Percentiles rank a stretch among this genome's conserved stretches.
These are phyloP conservation scores for Calocybe gambosa DNA, from an alignment of 1,284 basidiomycete genomes.

Conservation along the genomic window DNA sequence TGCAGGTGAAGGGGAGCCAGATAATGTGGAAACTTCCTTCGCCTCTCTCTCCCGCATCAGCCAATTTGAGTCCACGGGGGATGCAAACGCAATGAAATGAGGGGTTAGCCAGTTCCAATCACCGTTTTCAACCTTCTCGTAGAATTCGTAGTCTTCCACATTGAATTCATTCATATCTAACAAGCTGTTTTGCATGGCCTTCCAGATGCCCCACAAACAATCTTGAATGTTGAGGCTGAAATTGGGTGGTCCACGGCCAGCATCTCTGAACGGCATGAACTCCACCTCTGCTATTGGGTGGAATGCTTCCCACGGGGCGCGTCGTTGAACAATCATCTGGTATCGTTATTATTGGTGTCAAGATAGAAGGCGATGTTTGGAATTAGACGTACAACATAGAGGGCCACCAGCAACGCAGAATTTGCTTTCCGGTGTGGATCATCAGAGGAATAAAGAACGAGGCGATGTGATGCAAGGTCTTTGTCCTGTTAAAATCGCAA, in stretches of 20 bases:
- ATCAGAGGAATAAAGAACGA: constrained; percentile 87
- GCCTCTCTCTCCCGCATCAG: constrained; percentile 65
- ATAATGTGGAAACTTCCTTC: constrained; percentile 30
- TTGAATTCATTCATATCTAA: constrained; percentile 91
- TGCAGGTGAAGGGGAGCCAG: constrained; percentile 15
- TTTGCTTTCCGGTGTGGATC: constrained; percentile 89
- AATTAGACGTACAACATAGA: constrained; percentile 72
- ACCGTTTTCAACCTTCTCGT: constrained; percentile 94
- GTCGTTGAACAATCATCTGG: constrained; percentile 90
- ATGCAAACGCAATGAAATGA: constrained; percentile 93
- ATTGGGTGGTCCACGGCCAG: constrained; percentile 88
- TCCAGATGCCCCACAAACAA: constrained; percentile 93
- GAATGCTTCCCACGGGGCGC: constrained; percentile 93
- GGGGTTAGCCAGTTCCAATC: constrained; percentile 98
- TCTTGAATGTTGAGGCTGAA: constrained; percentile 92
- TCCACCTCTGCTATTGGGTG: constrained; percentile 87
- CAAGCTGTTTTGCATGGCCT: constrained; percentile 85
- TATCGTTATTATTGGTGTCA: constrained; percentile 13
- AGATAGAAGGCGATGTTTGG: constrained; percentile 12
- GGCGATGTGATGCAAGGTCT: constrained; percentile 57
- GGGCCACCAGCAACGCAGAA: constrained; percentile 85
- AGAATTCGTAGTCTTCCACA: constrained; percentile 87
- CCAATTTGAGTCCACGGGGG: constrained; percentile 79
- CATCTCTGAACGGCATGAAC: constrained; percentile 94
- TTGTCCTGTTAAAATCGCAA: constrained; percentile 47